Percentiles rank a stretch among this genome's conserved stretches.
Evolutionary conservation across 2,329 filamentous ascomycete species (phyloP).

Genomic region (Verticillium zaregamsianum): DNA sequence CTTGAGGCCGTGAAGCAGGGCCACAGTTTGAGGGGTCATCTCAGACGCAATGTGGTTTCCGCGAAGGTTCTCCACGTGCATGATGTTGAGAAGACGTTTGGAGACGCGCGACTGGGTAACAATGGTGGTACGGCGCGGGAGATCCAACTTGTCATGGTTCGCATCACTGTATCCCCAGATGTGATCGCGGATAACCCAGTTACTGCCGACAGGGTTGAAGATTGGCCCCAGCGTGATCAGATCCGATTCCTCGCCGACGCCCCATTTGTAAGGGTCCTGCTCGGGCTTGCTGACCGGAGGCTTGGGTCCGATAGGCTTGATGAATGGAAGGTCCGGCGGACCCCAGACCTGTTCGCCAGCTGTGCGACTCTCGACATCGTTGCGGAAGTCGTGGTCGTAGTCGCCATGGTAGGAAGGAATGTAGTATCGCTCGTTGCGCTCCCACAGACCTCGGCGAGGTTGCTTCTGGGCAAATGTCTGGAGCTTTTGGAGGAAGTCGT

Average conservation of each 20-base stretch:
- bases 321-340: constrained; percentile 52
- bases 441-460: constrained; percentile 70
- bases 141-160: constrained; percentile 43
- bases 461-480: constrained; percentile 60
- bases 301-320: constrained; percentile 58
- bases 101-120: constrained; percentile 73
- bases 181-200: constrained; percentile 67
- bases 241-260: constrained; percentile 71
- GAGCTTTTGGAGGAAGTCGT: constrained; percentile 69
- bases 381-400: constrained; percentile 64
- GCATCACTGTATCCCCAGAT: constrained; percentile 61
- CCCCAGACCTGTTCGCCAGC: constrained; percentile 63
- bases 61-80: constrained; percentile 71
- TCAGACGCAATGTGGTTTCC: constrained; percentile 76
- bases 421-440: constrained; percentile 68
- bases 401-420: constrained; percentile 65
- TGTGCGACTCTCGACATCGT: constrained; percentile 53
- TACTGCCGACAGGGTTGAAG: constrained; percentile 68
- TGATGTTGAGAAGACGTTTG: constrained; percentile 65
- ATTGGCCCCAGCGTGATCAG: constrained; percentile 74
- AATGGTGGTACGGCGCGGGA: constrained; percentile 72
- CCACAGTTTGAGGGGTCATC: constrained; percentile 71
- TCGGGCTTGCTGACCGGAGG: constrained; percentile 55
- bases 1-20: constrained; percentile 74
- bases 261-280: constrained; percentile 70